These are phyloP conservation scores for Chalaropsis ovoidea DNA, from an alignment of 2,329 filamentous ascomycete genomes.

Conservation along the genomic window DNA sequence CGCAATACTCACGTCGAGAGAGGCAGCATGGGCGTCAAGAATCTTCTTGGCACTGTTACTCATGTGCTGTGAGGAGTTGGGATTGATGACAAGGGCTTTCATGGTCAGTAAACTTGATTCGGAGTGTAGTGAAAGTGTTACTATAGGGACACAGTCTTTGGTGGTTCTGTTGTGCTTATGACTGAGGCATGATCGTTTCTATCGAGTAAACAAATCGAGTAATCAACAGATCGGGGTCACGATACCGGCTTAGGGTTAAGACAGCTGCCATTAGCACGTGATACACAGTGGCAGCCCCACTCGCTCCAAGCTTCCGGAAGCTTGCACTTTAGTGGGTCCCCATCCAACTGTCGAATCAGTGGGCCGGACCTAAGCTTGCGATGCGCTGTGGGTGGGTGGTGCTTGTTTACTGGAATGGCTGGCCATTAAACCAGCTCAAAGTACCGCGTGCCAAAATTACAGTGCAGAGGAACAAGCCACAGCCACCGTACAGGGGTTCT, in stretches of 20 bases:
- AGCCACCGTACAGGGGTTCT: neutral
- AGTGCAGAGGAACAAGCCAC: neutral
- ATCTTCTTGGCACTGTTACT: slow-evolving; percentile 50
- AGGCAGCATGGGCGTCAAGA: slow-evolving; percentile 7
- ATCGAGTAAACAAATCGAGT: slow-evolving; percentile 16
- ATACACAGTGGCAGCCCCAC: neutral
- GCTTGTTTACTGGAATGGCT: neutral
- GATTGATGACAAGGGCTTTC: slow-evolving; percentile 63
- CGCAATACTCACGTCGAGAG: neutral
- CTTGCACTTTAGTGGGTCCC: neutral
- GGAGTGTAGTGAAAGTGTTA: neutral
- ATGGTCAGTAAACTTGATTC: neutral
- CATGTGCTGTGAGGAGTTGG: slow-evolving; percentile 66
- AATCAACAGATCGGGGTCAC: neutral
- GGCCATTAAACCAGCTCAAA: neutral
- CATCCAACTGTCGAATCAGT: neutral
- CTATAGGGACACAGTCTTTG: too few relatives aligned
- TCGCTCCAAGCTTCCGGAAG: neutral
- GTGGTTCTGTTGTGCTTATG: neutral
- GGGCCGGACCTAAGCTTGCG: neutral
- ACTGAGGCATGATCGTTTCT: neutral
- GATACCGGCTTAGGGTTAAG: neutral
- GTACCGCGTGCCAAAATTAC: neutral
- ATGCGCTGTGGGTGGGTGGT: neutral
- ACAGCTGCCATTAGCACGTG: neutral